Conservation (phyloP, 83 land plant species). For the Diphasiastrum complanatum region DNA sequence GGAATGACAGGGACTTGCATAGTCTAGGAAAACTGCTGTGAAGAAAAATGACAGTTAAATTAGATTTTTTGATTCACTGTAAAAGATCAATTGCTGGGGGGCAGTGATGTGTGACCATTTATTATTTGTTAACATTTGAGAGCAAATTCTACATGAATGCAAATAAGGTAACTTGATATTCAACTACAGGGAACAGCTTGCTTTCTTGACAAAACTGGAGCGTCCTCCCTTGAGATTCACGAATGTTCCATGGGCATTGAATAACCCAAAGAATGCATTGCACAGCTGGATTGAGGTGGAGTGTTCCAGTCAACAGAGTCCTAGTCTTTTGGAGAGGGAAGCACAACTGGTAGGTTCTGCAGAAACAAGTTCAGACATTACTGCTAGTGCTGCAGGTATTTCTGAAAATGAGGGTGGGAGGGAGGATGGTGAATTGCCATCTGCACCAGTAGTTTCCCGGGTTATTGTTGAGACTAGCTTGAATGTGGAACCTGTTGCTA, state of each 20-base stretch:
- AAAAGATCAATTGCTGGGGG: background rate
- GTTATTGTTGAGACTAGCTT: background rate
- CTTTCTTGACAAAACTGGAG: constrained; percentile 16
- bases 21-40: background rate
- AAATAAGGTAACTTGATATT: background rate
- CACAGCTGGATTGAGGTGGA: constrained; percentile 23
- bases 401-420: constrained; percentile 23
- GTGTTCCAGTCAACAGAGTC: background rate
- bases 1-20: background rate
- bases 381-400: background rate
- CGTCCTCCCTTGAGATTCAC: constrained; percentile 16
- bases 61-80: no score
- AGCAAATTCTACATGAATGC: background rate
- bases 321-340: constrained; percentile 3
- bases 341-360: constrained; percentile 1
- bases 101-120: background rate
- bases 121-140: no score
- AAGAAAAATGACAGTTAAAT: background rate
- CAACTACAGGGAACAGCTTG: constrained; percentile 33
- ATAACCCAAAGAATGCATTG: constrained; percentile 20
- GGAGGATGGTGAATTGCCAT: constrained; percentile 34
- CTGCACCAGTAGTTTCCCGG: background rate
- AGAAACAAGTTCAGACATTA: background rate
- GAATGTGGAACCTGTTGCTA: background rate
- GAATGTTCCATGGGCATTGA: constrained; percentile 25